Evolutionary conservation across 371 early-diverging fungal species (phyloP), one percentile per base, ranked within the genome.

Genomic region (Entomophthora muscae): DNA sequence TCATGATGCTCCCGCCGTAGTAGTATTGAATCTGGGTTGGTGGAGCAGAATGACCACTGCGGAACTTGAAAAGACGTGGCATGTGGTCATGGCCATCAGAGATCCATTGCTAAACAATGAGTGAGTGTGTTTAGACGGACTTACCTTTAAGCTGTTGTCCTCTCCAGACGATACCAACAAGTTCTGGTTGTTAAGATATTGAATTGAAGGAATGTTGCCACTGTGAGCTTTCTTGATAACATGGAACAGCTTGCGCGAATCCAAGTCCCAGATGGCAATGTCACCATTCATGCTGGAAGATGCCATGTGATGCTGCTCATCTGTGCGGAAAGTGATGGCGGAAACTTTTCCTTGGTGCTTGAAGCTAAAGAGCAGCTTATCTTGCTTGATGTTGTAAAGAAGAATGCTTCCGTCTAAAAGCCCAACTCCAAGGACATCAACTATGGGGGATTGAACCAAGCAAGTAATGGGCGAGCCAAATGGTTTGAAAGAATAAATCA

Each of bases 401-500:
- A 84, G 64, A 10, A 91, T 80, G 1, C 81, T 78, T 3, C 98
- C 98, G 69, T 94, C 86, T 65, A 90, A 70, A 66, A 88, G 71
- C 12, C 97, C 97, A 54, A 96, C 66, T 0, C 93, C 95, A 33
- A 95, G 71, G 12, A 95, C 91, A 72, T 95, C 98, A 0, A 95
- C 80, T 0, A 88, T 90, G 1, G 95, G 96, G 0, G 94, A 78
- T 72, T 95, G 93, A 0, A 73, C 78, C 57, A 98, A 67, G 66
- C 78, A 80, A 0, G 89, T 81, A 26, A 98, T 83, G 1, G 89
- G 78, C 13, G 86, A 76, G 13, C 78, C 82, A 69, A 89, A 78
- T 51, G 83, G 72, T 67, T 78, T 71, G 75, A 91, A 90, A 56
- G 87, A 82, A 74, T 89, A 87, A 17, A 94, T 70, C 72, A 90